A percentile compares a stretch with the other conserved stretches of the same genome.
phyloP scores from a whole-genome alignment of 2,329 filamentous ascomycete species.

The Neoscytalidium dimidiatum region DNA sequence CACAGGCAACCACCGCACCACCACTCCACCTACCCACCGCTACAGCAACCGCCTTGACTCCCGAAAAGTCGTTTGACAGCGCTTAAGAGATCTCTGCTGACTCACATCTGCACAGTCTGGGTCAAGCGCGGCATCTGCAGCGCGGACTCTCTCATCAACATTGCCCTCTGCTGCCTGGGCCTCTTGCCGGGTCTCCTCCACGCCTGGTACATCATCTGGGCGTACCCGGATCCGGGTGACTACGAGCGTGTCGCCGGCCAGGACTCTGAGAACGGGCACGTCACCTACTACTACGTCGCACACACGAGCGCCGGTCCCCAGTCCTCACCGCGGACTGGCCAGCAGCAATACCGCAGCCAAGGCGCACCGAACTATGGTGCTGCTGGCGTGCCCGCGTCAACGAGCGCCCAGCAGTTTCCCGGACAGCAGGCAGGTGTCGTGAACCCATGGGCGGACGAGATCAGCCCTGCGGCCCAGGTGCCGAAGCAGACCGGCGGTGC shows the following conservation, averaged over 20 bases:
- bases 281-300: slow-evolving; percentile 74
- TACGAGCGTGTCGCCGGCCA: slow-evolving; percentile 63
- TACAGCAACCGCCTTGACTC: background rate
- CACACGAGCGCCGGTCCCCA: slow-evolving; percentile 28
- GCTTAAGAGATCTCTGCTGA: slow-evolving; percentile 13
- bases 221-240: slow-evolving; percentile 77
- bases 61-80: slow-evolving; percentile 5
- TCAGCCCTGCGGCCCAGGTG: background rate
- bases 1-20: slow-evolving; percentile 3
- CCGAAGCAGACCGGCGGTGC: background rate
- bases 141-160: slow-evolving; percentile 91
- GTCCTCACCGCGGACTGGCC: background rate
- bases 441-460: slow-evolving; percentile 19
- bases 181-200: slow-evolving; percentile 84
- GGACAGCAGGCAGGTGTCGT: slow-evolving; percentile 33
- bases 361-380: slow-evolving; percentile 20
- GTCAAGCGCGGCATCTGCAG: slow-evolving; percentile 93
- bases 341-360: slow-evolving; percentile 14
- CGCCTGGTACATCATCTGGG: slow-evolving; percentile 96
- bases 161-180: slow-evolving; percentile 70
- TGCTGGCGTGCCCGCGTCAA: slow-evolving; percentile 32
- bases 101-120: slow-evolving; percentile 67
- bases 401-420: slow-evolving; percentile 43
- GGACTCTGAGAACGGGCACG: slow-evolving; percentile 56
- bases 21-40: background rate